Evolutionary conservation across 2,329 filamentous ascomycete species (phyloP).

Genomic region (Scedosporium dehoogii): DNA sequence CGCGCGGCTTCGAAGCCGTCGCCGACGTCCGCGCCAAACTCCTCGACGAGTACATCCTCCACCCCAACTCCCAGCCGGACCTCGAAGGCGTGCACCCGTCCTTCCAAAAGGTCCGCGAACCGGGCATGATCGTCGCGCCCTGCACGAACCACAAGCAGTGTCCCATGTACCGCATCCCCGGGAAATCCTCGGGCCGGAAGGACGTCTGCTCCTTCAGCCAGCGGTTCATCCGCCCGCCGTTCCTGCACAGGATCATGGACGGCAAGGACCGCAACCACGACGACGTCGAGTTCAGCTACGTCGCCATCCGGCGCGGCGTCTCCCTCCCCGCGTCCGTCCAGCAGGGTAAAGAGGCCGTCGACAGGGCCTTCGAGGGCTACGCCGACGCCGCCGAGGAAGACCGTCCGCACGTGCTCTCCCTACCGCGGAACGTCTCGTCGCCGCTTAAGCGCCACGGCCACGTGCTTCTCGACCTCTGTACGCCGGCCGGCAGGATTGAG

Average conservation of each 20-base stretch:
- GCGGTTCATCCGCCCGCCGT: constrained; percentile 74
- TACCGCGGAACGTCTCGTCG: constrained; percentile 69
- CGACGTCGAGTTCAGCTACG: constrained; percentile 82
- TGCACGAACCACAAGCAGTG: constrained; percentile 86
- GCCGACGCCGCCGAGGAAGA: constrained; percentile 29
- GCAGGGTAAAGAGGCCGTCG: constrained; percentile 36
- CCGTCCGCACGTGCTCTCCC: constrained; percentile 48
- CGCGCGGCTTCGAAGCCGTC: constrained; percentile 84
- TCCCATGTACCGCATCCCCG: constrained; percentile 74
- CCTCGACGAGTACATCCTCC: constrained; percentile 63
- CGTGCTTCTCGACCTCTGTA: constrained; percentile 84
- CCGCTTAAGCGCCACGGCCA: constrained; percentile 85
- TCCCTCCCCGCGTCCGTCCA: constrained; percentile 9
- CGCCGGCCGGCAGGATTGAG: constrained; percentile 73
- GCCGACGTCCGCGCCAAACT: constrained; percentile 74
- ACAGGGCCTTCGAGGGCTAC: constrained; percentile 64
- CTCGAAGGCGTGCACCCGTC: constrained; percentile 13
- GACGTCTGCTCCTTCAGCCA: constrained; percentile 90
- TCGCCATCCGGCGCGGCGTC: constrained; percentile 72
- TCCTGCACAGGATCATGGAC: constrained; percentile 67
- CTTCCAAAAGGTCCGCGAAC: constrained; percentile 35
- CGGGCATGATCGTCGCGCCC: constrained; percentile 57
- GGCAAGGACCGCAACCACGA: constrained; percentile 70
- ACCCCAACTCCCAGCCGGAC: constrained; percentile 34
- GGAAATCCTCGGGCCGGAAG: constrained; percentile 63